Conservation (phyloP, 1,284 basidiomycete genomes). For the Bjerkandera adusta region DNA sequence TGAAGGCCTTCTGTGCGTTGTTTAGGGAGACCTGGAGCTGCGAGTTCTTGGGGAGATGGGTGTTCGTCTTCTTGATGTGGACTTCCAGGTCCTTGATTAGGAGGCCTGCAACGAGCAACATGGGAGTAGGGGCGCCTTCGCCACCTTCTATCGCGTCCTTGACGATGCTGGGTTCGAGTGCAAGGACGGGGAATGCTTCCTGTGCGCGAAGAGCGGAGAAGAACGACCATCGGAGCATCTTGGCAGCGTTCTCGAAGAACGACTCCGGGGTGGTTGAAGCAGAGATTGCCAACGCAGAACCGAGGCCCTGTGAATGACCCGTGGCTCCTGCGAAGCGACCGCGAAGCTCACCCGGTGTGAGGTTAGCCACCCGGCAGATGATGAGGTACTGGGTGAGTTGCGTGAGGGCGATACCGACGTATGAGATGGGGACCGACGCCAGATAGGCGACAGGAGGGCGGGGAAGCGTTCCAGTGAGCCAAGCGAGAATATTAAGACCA, state of each 20-base stretch:
- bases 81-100: conserved; percentile 75
- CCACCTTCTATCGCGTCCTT: conserved; percentile 89
- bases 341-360: conserved; percentile 82
- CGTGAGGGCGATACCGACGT: conserved; percentile 94
- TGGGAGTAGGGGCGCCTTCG: conserved; percentile 91
- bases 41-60: conserved; percentile 77
- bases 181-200: conserved; percentile 91
- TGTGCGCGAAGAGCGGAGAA: conserved; percentile 93
- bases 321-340: conserved; percentile 82
- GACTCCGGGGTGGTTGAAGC: conserved; percentile 77
- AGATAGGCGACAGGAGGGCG: conserved; percentile 87
- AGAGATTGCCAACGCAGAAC: conserved; percentile 87
- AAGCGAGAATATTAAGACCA: conserved; percentile 81
- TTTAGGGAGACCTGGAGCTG: conserved; percentile 85
- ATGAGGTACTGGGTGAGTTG: conserved; percentile 94
- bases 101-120: conserved; percentile 90
- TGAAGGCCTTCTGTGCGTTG: conserved; percentile 90
- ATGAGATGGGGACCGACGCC: conserved; percentile 92
- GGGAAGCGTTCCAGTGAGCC: conserved; percentile 73
- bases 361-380: conserved; percentile 69
- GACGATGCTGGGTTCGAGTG: conserved; percentile 86
- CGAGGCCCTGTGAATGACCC: conserved; percentile 95
- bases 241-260: conserved; percentile 74
- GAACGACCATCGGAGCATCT: conserved; percentile 91
- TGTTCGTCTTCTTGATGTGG: conserved; percentile 88